Evolutionary conservation across 345 rosid genomes (phyloP).

Genomic region (Bruguiera parviflora): DNA sequence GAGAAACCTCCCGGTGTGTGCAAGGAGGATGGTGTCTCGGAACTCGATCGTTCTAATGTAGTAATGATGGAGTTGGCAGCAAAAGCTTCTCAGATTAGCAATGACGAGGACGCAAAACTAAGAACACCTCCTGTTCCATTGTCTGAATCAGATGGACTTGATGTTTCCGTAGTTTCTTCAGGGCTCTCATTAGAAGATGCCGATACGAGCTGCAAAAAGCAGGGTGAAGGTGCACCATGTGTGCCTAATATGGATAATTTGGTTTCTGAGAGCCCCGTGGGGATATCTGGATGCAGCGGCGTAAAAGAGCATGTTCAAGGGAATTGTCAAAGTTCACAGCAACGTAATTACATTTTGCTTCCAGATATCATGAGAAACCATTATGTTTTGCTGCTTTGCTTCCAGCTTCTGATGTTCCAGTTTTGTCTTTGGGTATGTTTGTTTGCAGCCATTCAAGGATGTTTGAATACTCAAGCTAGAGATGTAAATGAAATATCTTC

Average conservation of each 20-base stretch:
- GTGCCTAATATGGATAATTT: slow-evolving; percentile 15
- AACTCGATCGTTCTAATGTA: slow-evolving; percentile 20
- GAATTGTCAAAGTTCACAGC: slow-evolving; percentile 37
- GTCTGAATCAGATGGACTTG: slow-evolving; percentile 45
- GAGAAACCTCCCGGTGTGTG: slow-evolving; percentile 35
- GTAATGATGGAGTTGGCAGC: slow-evolving; percentile 10
- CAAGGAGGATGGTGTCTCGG: slow-evolving; percentile 28
- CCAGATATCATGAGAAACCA: too few species aligned
- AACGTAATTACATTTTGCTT: slow-evolving; percentile 38
- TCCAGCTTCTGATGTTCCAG: slow-evolving; percentile 11
- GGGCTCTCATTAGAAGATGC: slow-evolving; percentile 32
- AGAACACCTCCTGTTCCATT: slow-evolving; percentile 68
- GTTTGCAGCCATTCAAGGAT: slow-evolving; percentile 45
- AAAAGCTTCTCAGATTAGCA: slow-evolving; percentile 20
- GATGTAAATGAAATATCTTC: slow-evolving; percentile 39
- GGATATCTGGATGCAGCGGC: slow-evolving; percentile 28
- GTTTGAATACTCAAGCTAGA: slow-evolving; percentile 28
- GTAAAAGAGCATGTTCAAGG: slow-evolving; percentile 37
- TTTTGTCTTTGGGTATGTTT: slow-evolving; percentile 1
- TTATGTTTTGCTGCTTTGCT: background rate
- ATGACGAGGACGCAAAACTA: slow-evolving; percentile 45
- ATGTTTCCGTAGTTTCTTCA: slow-evolving; percentile 13
- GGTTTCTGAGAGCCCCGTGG: slow-evolving; percentile 24
- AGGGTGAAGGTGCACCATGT: slow-evolving; percentile 22
- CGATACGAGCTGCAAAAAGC: slow-evolving; percentile 23